These are phyloP conservation scores for Inga laurina DNA, from an alignment of 306 rosid genomes.

Conservation along the genomic window DNA sequence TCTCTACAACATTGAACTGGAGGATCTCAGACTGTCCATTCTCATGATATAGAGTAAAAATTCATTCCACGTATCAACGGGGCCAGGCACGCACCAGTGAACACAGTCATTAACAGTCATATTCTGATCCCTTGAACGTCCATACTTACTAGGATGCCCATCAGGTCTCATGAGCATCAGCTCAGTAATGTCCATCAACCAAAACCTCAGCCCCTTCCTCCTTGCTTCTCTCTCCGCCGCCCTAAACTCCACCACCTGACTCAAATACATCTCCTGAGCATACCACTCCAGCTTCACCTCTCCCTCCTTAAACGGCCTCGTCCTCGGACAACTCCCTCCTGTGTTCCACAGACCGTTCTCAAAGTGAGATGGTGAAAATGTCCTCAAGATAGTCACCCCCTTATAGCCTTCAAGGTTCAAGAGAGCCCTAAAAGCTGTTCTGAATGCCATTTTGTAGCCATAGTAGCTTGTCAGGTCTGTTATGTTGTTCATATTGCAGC, in stretches of 20 bases:
- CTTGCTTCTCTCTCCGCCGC: conserved; percentile 50
- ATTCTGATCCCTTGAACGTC: conserved; percentile 51
- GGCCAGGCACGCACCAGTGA: conserved; percentile 93
- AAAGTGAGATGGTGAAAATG: conserved; percentile 87
- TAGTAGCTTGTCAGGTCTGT: conserved; percentile 40
- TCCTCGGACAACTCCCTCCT: conserved; percentile 84
- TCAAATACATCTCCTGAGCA: conserved; percentile 41
- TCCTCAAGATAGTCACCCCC: conserved; percentile 79
- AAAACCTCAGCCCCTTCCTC: conserved; percentile 54
- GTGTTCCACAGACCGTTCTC: conserved; percentile 86
- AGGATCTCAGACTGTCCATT: conserved; percentile 27
- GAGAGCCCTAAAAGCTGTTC: conserved; percentile 58
- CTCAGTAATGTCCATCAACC: conserved; percentile 66
- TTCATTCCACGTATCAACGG: conserved; percentile 93
- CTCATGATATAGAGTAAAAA: conserved; percentile 60
- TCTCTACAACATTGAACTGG: conserved; percentile 26
- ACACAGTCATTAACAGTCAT: conserved; percentile 65
- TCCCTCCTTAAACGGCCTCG: conserved; percentile 56
- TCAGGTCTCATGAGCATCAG: conserved; percentile 83
- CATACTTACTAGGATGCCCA: conserved; percentile 81
- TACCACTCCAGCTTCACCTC: conserved; percentile 43
- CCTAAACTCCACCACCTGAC: conserved; percentile 62
- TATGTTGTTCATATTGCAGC: conserved; percentile 49
- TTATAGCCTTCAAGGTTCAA: conserved; percentile 43
- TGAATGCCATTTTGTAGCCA: conserved; percentile 69